A percentile compares a stretch with the other conserved stretches of the same genome.
phyloP scores from a whole-genome alignment of 148 eudicot genomes.

The Chenopodium album region DNA sequence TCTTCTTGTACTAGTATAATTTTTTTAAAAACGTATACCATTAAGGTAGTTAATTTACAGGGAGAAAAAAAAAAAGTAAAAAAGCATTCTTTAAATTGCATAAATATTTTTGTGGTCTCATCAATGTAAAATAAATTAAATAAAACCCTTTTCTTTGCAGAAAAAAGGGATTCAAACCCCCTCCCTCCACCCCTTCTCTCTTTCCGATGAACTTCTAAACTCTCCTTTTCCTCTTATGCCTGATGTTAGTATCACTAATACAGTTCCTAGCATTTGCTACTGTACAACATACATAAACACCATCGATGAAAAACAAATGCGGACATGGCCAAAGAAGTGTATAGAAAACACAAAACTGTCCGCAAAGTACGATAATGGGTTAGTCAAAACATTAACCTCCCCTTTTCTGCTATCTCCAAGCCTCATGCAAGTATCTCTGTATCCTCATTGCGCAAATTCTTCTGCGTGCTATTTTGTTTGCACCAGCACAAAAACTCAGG shows the following conservation, averaged over 20 bases:
- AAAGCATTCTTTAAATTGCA: neutral
- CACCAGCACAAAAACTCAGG: slow-evolving; percentile 85
- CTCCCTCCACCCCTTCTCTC: too few species aligned
- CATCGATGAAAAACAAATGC: slow-evolving; percentile 4
- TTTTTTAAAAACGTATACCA: neutral
- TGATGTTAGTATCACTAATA: slow-evolving; percentile 12
- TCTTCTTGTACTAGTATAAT: too few species aligned
- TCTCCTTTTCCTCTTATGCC: neutral
- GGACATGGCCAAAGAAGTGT: neutral
- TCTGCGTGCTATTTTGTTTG: slow-evolving; percentile 44
- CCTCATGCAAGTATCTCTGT: slow-evolving; percentile 1
- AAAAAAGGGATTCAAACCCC: neutral
- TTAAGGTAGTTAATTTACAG: neutral
- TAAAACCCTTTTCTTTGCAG: neutral
- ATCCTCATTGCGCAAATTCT: slow-evolving; percentile 22
- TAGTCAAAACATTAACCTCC: slow-evolving; percentile 9
- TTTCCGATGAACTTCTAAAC: neutral
- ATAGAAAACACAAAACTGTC: neutral
- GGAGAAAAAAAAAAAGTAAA: neutral
- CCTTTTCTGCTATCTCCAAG: neutral
- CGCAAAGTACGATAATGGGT: slow-evolving; percentile 3
- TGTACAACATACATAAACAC: slow-evolving; percentile 26
- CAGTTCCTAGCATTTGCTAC: slow-evolving; percentile 9
- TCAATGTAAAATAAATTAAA: neutral
- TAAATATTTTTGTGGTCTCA: neutral